Base-by-base conservation (phyloP, 2,329 filamentous ascomycete genomes). In the Exophiala sp. region DNA sequence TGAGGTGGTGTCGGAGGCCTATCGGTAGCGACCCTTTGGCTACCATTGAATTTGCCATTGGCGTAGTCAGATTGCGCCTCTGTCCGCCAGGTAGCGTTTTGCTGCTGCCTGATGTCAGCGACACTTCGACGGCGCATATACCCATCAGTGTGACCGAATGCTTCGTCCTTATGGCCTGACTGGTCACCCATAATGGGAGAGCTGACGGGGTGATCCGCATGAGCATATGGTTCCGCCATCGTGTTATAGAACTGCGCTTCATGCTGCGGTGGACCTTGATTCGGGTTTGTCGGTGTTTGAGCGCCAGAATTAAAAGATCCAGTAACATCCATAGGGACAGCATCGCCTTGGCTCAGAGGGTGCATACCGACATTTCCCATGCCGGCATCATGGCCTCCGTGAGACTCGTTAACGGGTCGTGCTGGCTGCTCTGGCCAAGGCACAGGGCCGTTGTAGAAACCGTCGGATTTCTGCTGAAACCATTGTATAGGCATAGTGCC, bases 71-170 rank as follows among this genome's bases (percentile, higher is more conserved):
- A 5, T 36, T 32, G 36, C 21, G 48, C 45, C 24, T 55, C 52
- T n/a, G 45, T 35, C 12, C 32, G 12, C 52, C 52, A 52, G 7
- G 29, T 7, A 12, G 38, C 38, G 21, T 14, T 33, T 32, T 50
- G 52, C 21, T 40, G 44, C 20, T 49, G 45, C 21, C 40, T 47
- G 18, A 55, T 46, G 18, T 56, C 54, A 9, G 49, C 54, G 5
- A 42, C 45, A 42, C 54, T 56, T 20, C 44, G 49, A 16, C 54
- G 42, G 5, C 54, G 54, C 20, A 29, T 18, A 14, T 39, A 21
- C 2, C n/a, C 14, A 6, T 21, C 39, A 11, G 47, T 21, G 10
- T 20, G 41, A 12, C 35, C 41, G 18, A 46, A 50, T 4, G 12
- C 35, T 20, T 29, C 46, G 10, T 44, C 36, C 21, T 33, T 44